Percentiles rank a stretch among this genome's conserved stretches.
Conservation (phyloP, 2,329 filamentous ascomycete genomes). For the Scytalidium lignicola region DNA sequence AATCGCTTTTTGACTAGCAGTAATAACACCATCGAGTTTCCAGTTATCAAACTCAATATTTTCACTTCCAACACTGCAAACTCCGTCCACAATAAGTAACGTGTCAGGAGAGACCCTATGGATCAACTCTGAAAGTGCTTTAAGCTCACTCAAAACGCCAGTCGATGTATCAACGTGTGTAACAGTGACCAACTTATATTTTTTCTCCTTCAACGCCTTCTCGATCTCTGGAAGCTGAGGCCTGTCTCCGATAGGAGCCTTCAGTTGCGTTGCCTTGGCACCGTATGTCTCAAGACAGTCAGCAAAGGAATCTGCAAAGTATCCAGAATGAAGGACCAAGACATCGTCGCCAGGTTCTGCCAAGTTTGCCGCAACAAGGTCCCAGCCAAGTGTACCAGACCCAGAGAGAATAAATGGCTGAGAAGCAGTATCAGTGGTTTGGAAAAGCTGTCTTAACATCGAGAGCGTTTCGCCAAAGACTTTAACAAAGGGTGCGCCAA, state of each 20-base stretch:
- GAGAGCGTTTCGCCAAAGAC: constrained; percentile 85
- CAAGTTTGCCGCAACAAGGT: constrained; percentile 90
- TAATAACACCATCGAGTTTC: constrained; percentile 88
- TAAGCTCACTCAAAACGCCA: constrained; percentile 87
- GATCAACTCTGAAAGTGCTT: constrained; percentile 76
- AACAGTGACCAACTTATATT: constrained; percentile 90
- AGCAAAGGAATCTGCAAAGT: constrained; percentile 93
- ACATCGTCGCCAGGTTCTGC: constrained; percentile 85
- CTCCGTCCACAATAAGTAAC: constrained; percentile 86
- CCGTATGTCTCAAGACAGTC: constrained; percentile 91
- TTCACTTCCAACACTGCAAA: constrained; percentile 94
- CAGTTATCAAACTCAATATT: constrained; percentile 95
- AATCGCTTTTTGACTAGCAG: constrained; percentile 94
- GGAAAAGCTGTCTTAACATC: constrained; percentile 89
- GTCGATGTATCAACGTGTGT: constrained; percentile 98
- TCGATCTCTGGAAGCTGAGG: constrained; percentile 86
- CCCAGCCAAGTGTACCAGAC: constrained; percentile 94
- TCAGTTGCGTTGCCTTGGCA: constrained; percentile 82
- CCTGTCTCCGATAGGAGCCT: constrained; percentile 80
- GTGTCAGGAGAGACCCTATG: constrained; percentile 86
- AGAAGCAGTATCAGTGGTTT: constrained; percentile 72
- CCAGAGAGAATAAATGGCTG: constrained; percentile 94
- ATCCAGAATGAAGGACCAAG: constrained; percentile 90
- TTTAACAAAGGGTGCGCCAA: constrained; percentile 81
- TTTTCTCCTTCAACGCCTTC: constrained; percentile 79